A percentile compares a stretch with the other conserved stretches of the same genome.
Conservation (phyloP, 2,329 filamentous ascomycete genomes). For the Dothideomycetes sp. region DNA sequence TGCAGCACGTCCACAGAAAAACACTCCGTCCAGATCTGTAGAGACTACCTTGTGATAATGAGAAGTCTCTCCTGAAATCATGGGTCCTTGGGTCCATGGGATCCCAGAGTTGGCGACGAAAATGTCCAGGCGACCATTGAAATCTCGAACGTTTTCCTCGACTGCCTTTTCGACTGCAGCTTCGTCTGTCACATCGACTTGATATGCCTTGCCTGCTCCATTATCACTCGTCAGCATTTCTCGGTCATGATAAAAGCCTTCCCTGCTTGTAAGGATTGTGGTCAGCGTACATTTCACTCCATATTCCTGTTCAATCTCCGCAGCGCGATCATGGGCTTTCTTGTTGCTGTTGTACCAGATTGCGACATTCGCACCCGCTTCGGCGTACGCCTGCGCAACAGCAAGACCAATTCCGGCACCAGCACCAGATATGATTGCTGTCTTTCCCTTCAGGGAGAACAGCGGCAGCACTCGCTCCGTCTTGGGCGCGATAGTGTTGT, state of each 20-base stretch:
- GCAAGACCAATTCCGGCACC: conserved; percentile 23
- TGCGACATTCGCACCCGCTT: conserved; percentile 33
- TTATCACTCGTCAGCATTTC: neutral
- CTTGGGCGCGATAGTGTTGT: conserved; percentile 23
- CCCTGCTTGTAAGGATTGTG: too few species aligned
- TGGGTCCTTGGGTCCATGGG: conserved; percentile 57
- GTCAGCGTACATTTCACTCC: conserved; percentile 20
- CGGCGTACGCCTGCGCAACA: conserved; percentile 22
- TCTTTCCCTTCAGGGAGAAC: conserved; percentile 23
- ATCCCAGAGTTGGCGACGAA: conserved; percentile 74
- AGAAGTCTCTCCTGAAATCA: conserved; percentile 53
- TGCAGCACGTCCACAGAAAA: conserved; percentile 64
- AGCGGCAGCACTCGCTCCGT: conserved; percentile 16
- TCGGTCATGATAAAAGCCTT: neutral
- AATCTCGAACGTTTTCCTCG: conserved; percentile 42
- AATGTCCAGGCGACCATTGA: conserved; percentile 64
- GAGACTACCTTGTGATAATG: conserved; percentile 57
- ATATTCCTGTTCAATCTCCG: conserved; percentile 21
- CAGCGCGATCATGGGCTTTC: conserved; percentile 20
- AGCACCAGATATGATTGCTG: conserved; percentile 24
- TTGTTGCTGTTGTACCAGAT: conserved; percentile 33
- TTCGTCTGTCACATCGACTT: conserved; percentile 34
- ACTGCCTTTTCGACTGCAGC: conserved; percentile 31
- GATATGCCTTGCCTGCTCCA: conserved; percentile 37
- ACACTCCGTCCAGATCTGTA: conserved; percentile 66